Evolutionary conservation across 306 rosid species (phyloP).

Genomic region (Astragalus membranaceus): DNA sequence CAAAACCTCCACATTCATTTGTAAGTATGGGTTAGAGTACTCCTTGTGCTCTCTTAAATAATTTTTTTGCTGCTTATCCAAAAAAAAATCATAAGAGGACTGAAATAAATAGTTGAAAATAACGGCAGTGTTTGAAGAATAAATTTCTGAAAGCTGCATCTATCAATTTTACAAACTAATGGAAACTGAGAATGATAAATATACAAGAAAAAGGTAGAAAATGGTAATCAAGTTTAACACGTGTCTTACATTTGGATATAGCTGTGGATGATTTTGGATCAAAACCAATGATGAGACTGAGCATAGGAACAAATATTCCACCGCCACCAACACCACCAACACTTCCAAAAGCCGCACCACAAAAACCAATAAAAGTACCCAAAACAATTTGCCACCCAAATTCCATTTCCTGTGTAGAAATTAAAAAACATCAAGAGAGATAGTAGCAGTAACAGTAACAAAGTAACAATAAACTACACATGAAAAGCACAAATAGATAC

Average conservation of each 20-base stretch:
- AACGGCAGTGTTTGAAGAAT: not conserved
- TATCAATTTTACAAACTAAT: too few species aligned
- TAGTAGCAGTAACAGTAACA: too few species aligned
- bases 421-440: not conserved
- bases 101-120: not conserved
- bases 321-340: conserved; percentile 99
- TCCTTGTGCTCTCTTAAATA: too few species aligned
- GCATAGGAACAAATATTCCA: conserved; percentile 97
- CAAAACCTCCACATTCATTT: too few species aligned
- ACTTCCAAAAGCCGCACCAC: conserved; percentile 93
- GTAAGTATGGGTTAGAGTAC: too few species aligned
- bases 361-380: conserved; percentile 66
- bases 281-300: conserved; percentile 73
- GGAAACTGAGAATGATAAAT: not conserved
- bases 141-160: not conserved
- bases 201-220: not conserved
- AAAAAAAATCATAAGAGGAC: too few species aligned
- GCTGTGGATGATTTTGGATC: conserved; percentile 95
- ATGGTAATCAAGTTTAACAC: not conserved
- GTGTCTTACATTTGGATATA: conserved; percentile 77
- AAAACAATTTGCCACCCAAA: conserved; percentile 78
- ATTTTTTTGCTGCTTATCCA: too few species aligned
- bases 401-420: conserved; percentile 54
- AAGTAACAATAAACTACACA: too few species aligned
- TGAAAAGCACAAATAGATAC: not conserved